Base-by-base conservation (phyloP, 129 eudicot species). In the Cynara cardunculus region DNA sequence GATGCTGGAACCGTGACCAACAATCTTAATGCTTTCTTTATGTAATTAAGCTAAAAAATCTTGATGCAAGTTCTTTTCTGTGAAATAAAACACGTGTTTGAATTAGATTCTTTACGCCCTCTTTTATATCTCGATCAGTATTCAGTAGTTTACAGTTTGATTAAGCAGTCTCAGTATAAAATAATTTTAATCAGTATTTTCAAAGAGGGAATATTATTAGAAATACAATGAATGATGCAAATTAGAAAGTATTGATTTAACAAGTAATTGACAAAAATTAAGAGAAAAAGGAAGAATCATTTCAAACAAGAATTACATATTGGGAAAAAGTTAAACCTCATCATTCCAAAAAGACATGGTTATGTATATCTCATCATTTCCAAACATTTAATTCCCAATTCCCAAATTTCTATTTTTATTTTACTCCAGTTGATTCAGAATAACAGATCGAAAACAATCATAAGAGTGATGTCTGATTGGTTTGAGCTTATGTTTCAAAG, bases 271-370 rank as follows among this genome's bases (percentile, higher is more conserved):
- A 81, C 79, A 71, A 73, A 74, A 65, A 64, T 73, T 66, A 73
- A 73, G 49, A 44, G 28, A 76, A 32, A 80, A 74, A 81, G 34
- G 61, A 30, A 64, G 66, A 66, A 73, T 81, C 80, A 81, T 81
- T 81, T 73, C 69, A 81, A 64, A 81, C 25, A 22, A 73, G 79
- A 81, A 81, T 64, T 73, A 64, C 74, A 61, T 35, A 73, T 53
- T n/a, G 30, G 65, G 44, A 73, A 81, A 81, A 73, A 65, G 80
- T 37, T 64, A 73, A 81, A 74, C 79, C 74, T 65, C 84, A 81
- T 81, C 85, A 74, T 74, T 66, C 85, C 68, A 81, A 65, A 27
- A 81, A 30, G 85, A 74, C 80, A 81, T 81, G 53, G 80, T 74
- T 81, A 34, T 76, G 85, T 74, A 66, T 74, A 28, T 75, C 19